phyloP scores from a whole-genome alignment of 139 green algal genomes.

The Haematococcus sp. region DNA sequence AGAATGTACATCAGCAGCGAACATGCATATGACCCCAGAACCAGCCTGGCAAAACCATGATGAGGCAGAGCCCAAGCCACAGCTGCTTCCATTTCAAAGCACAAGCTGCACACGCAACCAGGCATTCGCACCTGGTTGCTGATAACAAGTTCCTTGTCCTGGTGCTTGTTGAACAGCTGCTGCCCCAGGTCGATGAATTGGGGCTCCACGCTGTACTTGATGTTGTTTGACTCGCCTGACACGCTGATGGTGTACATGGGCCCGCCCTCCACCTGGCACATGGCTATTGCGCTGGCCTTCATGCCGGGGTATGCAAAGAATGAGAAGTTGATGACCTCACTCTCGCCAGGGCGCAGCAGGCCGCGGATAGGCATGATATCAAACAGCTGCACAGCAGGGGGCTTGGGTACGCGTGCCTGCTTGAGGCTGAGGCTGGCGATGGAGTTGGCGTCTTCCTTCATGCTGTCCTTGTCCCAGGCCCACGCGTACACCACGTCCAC shows the following conservation, averaged over 20 bases:
- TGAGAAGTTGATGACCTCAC: conserved; percentile 51
- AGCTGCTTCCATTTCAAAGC: no score
- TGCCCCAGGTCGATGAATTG: conserved; percentile 58
- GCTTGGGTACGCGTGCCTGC: conserved; percentile 17
- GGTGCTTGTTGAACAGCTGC: conserved; percentile 58
- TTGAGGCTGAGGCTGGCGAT: conserved; percentile 34
- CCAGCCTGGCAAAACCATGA: not conserved
- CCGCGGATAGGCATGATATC: conserved; percentile 76
- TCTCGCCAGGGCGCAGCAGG: conserved; percentile 54
- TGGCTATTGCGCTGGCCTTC: conserved; percentile 40
- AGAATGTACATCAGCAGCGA: not conserved
- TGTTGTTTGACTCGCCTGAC: conserved; percentile 63
- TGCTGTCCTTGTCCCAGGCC: conserved; percentile 47
- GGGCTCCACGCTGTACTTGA: conserved; percentile 70
- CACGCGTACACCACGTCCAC: conserved; percentile 59
- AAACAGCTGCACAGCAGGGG: conserved; percentile 57
- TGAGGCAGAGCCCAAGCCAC: no score
- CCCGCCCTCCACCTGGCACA: conserved; percentile 71
- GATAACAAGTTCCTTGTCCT: conserved; percentile 61
- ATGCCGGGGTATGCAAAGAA: conserved; percentile 69
- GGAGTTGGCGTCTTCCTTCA: conserved; percentile 38
- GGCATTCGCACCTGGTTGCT: conserved; percentile 53
- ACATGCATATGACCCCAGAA: not conserved
- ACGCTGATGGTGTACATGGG: conserved; percentile 56
- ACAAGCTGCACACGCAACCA: no score